These are phyloP conservation scores for Wickerhamiella allomyrinae DNA, from an alignment of 805 yeast genomes.

Conservation along the genomic window DNA sequence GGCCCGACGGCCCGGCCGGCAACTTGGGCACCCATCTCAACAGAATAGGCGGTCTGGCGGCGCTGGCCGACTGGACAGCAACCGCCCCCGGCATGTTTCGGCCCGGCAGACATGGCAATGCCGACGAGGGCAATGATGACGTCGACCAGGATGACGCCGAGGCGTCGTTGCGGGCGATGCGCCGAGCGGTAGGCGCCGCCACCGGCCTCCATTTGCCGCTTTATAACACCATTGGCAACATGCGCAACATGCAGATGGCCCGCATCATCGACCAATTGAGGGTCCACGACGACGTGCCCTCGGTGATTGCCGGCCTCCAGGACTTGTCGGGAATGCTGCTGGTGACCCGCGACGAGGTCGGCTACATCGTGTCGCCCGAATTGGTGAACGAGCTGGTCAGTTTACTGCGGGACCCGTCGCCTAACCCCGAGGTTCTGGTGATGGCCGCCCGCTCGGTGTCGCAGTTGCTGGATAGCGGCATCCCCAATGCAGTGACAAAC, in stretches of 20 bases:
- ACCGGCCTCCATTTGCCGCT: neutral
- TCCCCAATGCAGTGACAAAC: constrained; percentile 45
- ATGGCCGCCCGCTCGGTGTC: constrained; percentile 74
- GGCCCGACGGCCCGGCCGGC: constrained; percentile 14
- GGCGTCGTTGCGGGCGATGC: neutral
- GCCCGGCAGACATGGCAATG: constrained; percentile 17
- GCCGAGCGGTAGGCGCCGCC: neutral
- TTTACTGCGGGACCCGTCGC: constrained; percentile 42
- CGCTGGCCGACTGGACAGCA: neutral
- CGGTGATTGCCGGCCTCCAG: constrained; percentile 21
- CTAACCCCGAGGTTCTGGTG: constrained; percentile 64
- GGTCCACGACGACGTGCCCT: constrained; percentile 1
- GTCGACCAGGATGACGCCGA: constrained; percentile 13
- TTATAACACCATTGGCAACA: neutral
- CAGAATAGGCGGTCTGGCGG: constrained; percentile 14
- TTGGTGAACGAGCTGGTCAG: constrained; percentile 41
- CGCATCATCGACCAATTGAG: constrained; percentile 12
- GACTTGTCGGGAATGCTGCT: constrained; percentile 24
- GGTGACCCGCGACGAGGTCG: constrained; percentile 21
- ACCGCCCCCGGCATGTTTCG: neutral
- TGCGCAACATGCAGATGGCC: constrained; percentile 16
- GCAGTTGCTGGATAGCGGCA: constrained; percentile 56
- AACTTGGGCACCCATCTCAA: constrained; percentile 15
- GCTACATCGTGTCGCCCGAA: constrained; percentile 40
- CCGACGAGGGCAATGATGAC: constrained; percentile 18